Base-by-base conservation (phyloP, 768 basidiomycete species). In the Agaricus subrufescens region DNA sequence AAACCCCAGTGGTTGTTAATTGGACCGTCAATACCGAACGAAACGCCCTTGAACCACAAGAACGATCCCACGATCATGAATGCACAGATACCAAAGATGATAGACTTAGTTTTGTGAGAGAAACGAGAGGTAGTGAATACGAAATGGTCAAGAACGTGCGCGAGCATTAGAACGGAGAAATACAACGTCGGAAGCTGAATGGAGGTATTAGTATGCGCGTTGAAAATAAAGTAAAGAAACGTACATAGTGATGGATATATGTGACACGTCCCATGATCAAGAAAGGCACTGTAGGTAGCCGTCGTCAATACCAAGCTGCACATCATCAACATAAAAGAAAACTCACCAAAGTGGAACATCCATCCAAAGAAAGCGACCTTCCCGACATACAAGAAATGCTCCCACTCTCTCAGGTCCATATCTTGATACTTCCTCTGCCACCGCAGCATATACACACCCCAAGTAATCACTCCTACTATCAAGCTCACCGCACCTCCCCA, bases 231-330 rank as follows among this genome's bases (percentile, higher is more conserved):
- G 19, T 54, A 15, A 43, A 47, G 50, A 30, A 27, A 81, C 90
- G 61, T 62, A 95, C 92, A 67, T 96, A 98, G 76, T 97, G 94
- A 70, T 98, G 96, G 27, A 98, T 74, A 63, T 98, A 98, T 30
- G 94, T 97, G 3, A 94, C 91, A 57, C 94, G 91, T 23, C 92
- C 95, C 97, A 99, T 99, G 74, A 98, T 86, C 61, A 98, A 74
- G 86, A 98, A 99, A 1, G 96, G 96, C 25, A 88, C 95, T 97
- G 62, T 9, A 61, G 50, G 11, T 45, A 37, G 34, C 30, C 26
- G 60, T 39, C 31, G 48, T 44, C 30, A 61, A 45, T 50, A 46
- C n/a, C 52, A 51, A 43, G 6, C 19, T 31, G 9, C 25, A 45
- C 3, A 23, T 10, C 46, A 26, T 37, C 9, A 25, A 25, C 19